Evolutionary conservation across 352 stramenopile species (phyloP), one percentile per base, ranked within the genome.

Genomic region (Pythium oligandrum): DNA sequence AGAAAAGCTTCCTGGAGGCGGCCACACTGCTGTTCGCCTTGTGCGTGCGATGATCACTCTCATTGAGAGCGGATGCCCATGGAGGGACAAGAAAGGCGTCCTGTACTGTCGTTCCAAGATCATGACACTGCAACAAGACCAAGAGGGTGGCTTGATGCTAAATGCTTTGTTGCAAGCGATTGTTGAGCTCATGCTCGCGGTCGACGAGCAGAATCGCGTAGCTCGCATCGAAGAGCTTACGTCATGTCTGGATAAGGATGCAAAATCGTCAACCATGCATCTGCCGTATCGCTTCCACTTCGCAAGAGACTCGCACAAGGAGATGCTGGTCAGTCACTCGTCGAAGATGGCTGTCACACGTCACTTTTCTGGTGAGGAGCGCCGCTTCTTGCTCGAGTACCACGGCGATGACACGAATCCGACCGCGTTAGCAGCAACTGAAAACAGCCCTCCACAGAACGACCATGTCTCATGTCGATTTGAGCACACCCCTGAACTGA

Each of bases 21-120:
- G 71, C 0, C 65, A 76, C 40, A 66, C 75, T 33, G 83, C 77
- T 5, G 74, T 90, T 6, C 66, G 79, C 3, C 61, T 95, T 1
- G 71, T 92, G 26, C 77, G 85, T 33, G 65, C 67, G 5, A 57
- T 95, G 4, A 90, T 90, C 48, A 66, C 71, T 3, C 50, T 93
- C 9, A 73, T 90, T 12, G 73, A 85, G 42, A 68, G 63, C 3
- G 82, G 83, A 12, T 68, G 75, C n/a, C 48, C 52, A 12, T 95
- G 85, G 85, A 72, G 75, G 45, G 76, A 89, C 62, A 88, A 84
- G 43, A 59, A 73, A 32, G 81, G 81, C 1, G 53, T 93, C 43
- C 63, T 95, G 2, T 95, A 86, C 43, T 93, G 83, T 50, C 81
- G 85, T 17, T 93, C 83, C 2, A 93, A 90, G 65, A 91, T 95